These are phyloP conservation scores for Mycena indigotica DNA, from an alignment of 768 basidiomycete genomes.

Conservation along the genomic window DNA sequence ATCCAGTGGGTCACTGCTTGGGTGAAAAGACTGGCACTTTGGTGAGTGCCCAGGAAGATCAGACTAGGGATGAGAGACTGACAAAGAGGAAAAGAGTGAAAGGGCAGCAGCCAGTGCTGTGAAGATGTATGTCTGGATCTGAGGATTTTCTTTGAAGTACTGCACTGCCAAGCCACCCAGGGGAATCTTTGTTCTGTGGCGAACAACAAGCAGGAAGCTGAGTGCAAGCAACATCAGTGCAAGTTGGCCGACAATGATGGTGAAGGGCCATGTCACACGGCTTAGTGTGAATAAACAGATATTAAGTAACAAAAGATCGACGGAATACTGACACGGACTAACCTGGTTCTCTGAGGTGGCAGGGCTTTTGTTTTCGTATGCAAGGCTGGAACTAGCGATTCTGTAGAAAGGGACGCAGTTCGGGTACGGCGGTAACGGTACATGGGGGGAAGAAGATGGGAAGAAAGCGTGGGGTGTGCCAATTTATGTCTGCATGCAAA, in stretches of 20 bases:
- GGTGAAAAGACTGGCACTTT: conserved; percentile 4
- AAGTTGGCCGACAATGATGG: not conserved
- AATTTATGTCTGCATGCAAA: no score
- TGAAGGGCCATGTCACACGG: not conserved
- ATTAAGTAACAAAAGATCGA: no score
- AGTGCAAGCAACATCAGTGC: not conserved
- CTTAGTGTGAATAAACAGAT: no score
- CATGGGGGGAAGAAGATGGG: not conserved
- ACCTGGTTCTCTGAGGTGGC: not conserved
- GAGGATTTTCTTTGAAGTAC: conserved; percentile 1
- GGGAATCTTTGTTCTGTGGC: not conserved
- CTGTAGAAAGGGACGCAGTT: not conserved
- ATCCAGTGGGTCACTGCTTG: conserved; percentile 7
- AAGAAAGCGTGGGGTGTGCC: no score
- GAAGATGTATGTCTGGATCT: conserved; percentile 2
- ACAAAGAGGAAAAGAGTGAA: conserved; percentile 10
- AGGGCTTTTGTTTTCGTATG: no score
- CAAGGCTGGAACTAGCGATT: not conserved
- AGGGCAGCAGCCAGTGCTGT: conserved; percentile 5
- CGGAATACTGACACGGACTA: not conserved
- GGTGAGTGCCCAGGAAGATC: no score
- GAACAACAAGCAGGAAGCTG: not conserved
- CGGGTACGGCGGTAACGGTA: not conserved
- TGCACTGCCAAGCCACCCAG: not conserved
- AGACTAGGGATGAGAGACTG: no score